Evolutionary conservation across 1,284 basidiomycete genomes (phyloP).

Genomic region (Mycosarcoma maydis): DNA sequence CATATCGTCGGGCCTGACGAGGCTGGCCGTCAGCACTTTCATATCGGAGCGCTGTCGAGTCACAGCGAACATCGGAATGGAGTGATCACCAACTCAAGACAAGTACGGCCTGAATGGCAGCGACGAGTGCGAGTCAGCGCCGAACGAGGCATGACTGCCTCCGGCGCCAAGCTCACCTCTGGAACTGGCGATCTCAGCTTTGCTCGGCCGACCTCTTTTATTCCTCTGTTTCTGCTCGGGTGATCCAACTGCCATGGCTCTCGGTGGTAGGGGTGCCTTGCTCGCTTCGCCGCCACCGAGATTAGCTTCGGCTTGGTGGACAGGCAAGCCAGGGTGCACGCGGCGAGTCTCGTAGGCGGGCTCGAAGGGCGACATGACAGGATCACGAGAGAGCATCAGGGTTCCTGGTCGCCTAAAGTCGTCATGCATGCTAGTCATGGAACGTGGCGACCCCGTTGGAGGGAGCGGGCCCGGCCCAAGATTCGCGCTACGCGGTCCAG

Average conservation of each 20-base stretch:
- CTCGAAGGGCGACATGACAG: conserved; percentile 19
- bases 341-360: conserved; percentile 25
- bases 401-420: conserved; percentile 35
- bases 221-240: conserved; percentile 31
- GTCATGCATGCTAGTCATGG: conserved; percentile 12
- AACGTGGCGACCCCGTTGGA: background rate
- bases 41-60: too few species aligned
- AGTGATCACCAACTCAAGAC: too few species aligned
- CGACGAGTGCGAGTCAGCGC: conserved; percentile 13
- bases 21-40: too few species aligned
- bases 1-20: too few species aligned
- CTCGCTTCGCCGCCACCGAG: conserved; percentile 7
- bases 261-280: conserved; percentile 23
- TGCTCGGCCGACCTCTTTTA: conserved; percentile 42
- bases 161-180: conserved; percentile 3
- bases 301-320: conserved; percentile 16
- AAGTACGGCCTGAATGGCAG: conserved; percentile 15
- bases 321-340: conserved; percentile 10
- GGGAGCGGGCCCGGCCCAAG: background rate
- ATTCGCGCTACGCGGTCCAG: conserved; percentile 3
- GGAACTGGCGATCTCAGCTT: conserved; percentile 27
- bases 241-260: conserved; percentile 6
- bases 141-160: conserved; percentile 2
- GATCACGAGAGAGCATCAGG: conserved; percentile 14
- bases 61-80: too few species aligned